Evolutionary conservation across 2,329 filamentous ascomycete genomes (phyloP).

Genomic region (Fusarium mangiferae): DNA sequence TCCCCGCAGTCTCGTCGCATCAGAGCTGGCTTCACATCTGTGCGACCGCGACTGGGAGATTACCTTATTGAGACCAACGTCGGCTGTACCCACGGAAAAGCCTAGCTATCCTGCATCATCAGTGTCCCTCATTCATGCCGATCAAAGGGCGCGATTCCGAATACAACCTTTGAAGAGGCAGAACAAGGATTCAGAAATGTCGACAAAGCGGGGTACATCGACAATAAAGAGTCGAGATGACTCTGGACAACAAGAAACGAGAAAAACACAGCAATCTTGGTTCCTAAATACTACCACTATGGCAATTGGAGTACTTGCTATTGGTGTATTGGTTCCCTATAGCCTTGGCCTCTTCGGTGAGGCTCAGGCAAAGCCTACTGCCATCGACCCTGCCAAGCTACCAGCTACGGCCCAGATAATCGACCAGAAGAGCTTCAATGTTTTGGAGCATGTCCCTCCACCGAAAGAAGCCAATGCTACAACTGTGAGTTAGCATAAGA

Average conservation of each 20-base stretch:
- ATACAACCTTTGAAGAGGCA: neutral
- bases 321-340: neutral
- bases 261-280: too few relatives aligned
- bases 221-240: neutral
- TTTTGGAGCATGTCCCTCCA: slow-evolving; percentile 29
- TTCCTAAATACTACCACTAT: neutral
- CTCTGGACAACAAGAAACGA: neutral
- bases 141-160: neutral
- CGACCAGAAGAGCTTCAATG: slow-evolving; percentile 39
- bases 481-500: neutral
- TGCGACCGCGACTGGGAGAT: neutral
- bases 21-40: neutral
- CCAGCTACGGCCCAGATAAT: slow-evolving; percentile 36
- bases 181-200: neutral
- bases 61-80: neutral
- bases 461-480: slow-evolving; percentile 30
- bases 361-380: neutral
- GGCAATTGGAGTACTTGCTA: slow-evolving; percentile 1
- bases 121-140: too few relatives aligned
- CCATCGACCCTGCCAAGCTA: neutral
- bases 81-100: neutral
- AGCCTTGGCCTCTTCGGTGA: neutral
- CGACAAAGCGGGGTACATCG: slow-evolving; percentile 14
- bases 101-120: neutral
- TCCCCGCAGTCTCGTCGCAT: neutral